Conservation (phyloP, 352 stramenopile genomes). For the Phytophthora sp. region DNA sequence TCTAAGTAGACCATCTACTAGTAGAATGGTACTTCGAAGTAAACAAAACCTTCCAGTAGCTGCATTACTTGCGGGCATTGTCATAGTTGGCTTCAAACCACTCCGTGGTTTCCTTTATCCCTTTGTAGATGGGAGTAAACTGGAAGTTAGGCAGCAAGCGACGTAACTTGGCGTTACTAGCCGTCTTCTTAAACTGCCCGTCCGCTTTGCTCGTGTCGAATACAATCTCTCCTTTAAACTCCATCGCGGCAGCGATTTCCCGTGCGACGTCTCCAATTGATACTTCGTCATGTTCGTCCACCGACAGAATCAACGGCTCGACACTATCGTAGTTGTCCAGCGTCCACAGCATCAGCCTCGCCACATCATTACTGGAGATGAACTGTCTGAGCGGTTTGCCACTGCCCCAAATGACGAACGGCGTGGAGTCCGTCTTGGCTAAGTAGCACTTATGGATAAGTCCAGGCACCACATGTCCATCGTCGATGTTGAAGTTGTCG, state of each 20-base stretch:
- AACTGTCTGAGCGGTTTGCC: slow-evolving; percentile 97
- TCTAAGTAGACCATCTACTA: too few species aligned
- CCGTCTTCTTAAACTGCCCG: slow-evolving; percentile 99
- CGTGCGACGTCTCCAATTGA: slow-evolving; percentile 94
- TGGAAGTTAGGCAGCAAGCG: slow-evolving; percentile 88
- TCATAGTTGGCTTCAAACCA: slow-evolving; percentile 68
- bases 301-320: slow-evolving; percentile 96
- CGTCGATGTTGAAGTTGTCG: slow-evolving; percentile 98
- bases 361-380: slow-evolving; percentile 97
- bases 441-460: slow-evolving; percentile 99
- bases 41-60: too few species aligned
- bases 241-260: slow-evolving; percentile 78
- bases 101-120: slow-evolving; percentile 52
- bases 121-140: slow-evolving; percentile 95
- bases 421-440: slow-evolving; percentile 90
- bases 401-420: slow-evolving; percentile 96
- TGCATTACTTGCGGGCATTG: slow-evolving; percentile 45
- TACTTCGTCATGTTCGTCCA: slow-evolving; percentile 95
- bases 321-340: slow-evolving; percentile 82
- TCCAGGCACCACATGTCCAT: slow-evolving; percentile 97
- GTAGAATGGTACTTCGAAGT: too few species aligned
- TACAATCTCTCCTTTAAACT: slow-evolving; percentile 83
- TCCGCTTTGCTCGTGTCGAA: slow-evolving; percentile 96
- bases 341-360: slow-evolving; percentile 91
- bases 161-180: slow-evolving; percentile 96